Conservation (phyloP, 2,329 filamentous ascomycete genomes). For the Colletotrichum shisoi region DNA sequence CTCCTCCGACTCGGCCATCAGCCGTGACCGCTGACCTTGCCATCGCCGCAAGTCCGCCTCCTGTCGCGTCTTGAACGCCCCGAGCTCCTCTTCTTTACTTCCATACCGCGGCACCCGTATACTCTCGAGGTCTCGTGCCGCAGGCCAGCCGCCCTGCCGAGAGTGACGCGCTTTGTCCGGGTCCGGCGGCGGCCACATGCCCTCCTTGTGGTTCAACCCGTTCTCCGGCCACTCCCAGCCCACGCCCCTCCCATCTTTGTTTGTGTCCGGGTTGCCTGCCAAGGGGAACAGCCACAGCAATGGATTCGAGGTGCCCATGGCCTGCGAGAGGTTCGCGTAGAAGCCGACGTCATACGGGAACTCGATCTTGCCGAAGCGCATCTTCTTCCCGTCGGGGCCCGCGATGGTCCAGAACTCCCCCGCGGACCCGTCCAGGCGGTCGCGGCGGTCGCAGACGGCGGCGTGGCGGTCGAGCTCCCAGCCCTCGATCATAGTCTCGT, state of each 20-base stretch:
- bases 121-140: constrained; percentile 47
- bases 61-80: constrained; percentile 61
- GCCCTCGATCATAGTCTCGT: constrained; percentile 81
- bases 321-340: constrained; percentile 75
- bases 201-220: constrained; percentile 72
- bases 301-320: constrained; percentile 74
- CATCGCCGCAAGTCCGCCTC: constrained; percentile 55
- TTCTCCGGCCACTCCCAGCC: constrained; percentile 77
- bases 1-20: constrained; percentile 62
- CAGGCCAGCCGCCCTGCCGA: constrained; percentile 51
- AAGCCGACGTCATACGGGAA: constrained; percentile 85
- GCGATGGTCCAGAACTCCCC: constrained; percentile 54
- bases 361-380: constrained; percentile 70
- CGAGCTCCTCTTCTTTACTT: constrained; percentile 56
- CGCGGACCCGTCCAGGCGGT: constrained; percentile 48
- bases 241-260: constrained; percentile 49
- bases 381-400: constrained; percentile 51
- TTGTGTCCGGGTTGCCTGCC: constrained; percentile 58
- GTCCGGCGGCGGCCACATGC: constrained; percentile 70
- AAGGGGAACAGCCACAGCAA: constrained; percentile 76
- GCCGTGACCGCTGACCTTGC: constrained; percentile 46
- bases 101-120: constrained; percentile 48
- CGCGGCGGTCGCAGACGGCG: constrained; percentile 58
- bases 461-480: constrained; percentile 76
- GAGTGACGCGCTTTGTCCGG: constrained; percentile 65